Evolutionary conservation across 2,329 filamentous ascomycete species (phyloP), one percentile per base, ranked within the genome.

Genomic region (Allantophomopsis lycopodina): DNA sequence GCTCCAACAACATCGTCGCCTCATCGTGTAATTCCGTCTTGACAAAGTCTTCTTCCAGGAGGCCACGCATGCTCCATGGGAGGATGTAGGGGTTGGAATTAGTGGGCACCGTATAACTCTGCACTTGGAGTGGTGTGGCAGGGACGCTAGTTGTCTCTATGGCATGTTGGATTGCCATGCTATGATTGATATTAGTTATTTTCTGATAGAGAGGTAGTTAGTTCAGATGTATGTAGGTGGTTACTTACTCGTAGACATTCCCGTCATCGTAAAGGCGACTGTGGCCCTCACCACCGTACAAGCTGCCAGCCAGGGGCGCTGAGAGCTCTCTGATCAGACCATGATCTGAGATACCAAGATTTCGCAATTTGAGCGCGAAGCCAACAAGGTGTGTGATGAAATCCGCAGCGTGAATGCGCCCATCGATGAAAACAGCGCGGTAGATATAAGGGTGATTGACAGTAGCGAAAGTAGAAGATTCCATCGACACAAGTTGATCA

Each of bases 351-450:
- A 96, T 73, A 28, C 91, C 91, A 1, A 95, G 73, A 55, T 98
- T 98, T 40, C 91, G 84, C 8, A 98, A 70, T 54, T 95, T 96
- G 47, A 96, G 73, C 0, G 84, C 82, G 56, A 98, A 95, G 36
- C 87, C 88, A 35, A 98, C 81, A 2, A 98, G 73, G 53, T 94
- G 85, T 2, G 86, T 85, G 38, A 98, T 79, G 54, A 98, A 98
- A 57, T 94, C 88, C 2, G 88, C 86, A 0, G 88, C 83, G 56
- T 96, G 89, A 28, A 95, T 72, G 43, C 88, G 79, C 18, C 88
- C 85, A 58, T 98, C 89, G 40, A 98, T 83, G 55, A 96, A 96
- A 13, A 94, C 87, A n/a, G 88, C 85, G 20, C 91, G 79, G 57
- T 87, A 94, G 42, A 96, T 89, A 57, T 95, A 88, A 0, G 91